These are phyloP conservation scores for Pyrenochaeta sp. DNA, from an alignment of 2,329 filamentous ascomycete genomes.

Conservation along the genomic window DNA sequence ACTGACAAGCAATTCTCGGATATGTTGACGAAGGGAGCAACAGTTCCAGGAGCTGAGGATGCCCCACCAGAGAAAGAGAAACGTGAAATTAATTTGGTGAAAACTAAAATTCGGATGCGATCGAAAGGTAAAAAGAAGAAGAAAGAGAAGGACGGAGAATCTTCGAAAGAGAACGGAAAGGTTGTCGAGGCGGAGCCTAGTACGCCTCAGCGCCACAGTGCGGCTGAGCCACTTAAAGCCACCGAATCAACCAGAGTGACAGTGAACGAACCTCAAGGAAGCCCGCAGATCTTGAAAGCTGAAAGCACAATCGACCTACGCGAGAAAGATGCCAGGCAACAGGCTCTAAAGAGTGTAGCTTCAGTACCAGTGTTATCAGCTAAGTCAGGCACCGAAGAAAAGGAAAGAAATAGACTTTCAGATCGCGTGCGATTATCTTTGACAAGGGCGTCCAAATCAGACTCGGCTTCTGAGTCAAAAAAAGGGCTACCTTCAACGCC, in stretches of 20 bases:
- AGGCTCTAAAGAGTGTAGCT: conserved; percentile 34
- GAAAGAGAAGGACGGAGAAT: conserved; percentile 21
- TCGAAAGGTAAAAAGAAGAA: conserved; percentile 36
- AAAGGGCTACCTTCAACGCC: conserved; percentile 11
- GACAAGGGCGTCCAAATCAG: conserved; percentile 31
- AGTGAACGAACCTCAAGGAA: conserved; percentile 9
- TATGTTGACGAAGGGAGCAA: conserved; percentile 32
- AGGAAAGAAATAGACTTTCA: conserved; percentile 25
- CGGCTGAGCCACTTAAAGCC: conserved; percentile 10
- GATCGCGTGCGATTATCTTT: conserved; percentile 36
- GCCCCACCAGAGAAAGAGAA: conserved; percentile 1
- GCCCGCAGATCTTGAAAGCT: conserved; percentile 30
- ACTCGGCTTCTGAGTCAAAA: conserved; percentile 32
- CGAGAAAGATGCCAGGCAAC: conserved; percentile 29
- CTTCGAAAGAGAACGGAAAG: conserved; percentile 15
- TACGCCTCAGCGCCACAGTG: conserved; percentile 4
- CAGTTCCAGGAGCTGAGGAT: conserved; percentile 16
- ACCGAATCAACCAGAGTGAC: conserved; percentile 1
- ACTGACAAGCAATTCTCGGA: conserved; percentile 43
- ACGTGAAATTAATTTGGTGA: conserved; percentile 36
- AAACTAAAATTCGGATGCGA: conserved; percentile 47
- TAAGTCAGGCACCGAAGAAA: conserved; percentile 17
- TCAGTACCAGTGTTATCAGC: conserved; percentile 37
- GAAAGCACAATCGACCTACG: conserved; percentile 38
- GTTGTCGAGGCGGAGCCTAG: conserved; percentile 14